These are phyloP conservation scores for Ulota crispa DNA, from an alignment of 225 moss, liverwort and hornwort species.

Conservation along the genomic window DNA sequence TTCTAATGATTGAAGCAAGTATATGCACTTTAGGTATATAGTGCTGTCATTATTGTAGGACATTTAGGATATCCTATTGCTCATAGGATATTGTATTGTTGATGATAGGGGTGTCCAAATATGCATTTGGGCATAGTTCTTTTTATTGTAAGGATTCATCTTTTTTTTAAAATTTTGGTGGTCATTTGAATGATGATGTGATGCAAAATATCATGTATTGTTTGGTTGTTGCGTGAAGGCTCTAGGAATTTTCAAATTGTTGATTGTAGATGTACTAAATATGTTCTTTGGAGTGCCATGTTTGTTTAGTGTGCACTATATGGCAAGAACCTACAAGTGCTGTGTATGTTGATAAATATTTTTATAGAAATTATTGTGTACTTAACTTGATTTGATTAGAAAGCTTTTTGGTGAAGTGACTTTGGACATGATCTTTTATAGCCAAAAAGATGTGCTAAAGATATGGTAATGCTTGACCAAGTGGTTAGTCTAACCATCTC, in stretches of 20 bases:
- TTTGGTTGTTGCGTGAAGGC: too few relatives aligned
- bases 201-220: not conserved
- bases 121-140: not conserved
- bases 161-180: not conserved
- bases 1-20: not conserved
- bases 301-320: not conserved
- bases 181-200: not conserved
- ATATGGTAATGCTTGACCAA: too few relatives aligned
- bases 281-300: not conserved
- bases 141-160: not conserved
- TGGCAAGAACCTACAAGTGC: not conserved
- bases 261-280: not conserved
- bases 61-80: not conserved
- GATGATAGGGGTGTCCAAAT: not conserved
- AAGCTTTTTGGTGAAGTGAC: too few relatives aligned
- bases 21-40: not conserved
- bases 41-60: not conserved
- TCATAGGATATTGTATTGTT: too few relatives aligned
- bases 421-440: too few relatives aligned
- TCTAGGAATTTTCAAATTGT: not conserved
- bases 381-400: too few relatives aligned
- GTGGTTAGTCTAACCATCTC: too few relatives aligned
- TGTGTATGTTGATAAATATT: too few relatives aligned
- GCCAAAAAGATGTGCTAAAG: too few relatives aligned
- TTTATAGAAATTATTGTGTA: too few relatives aligned